Conservation (phyloP, 768 basidiomycete species). For the Sporobolomyces pararoseus region DNA sequence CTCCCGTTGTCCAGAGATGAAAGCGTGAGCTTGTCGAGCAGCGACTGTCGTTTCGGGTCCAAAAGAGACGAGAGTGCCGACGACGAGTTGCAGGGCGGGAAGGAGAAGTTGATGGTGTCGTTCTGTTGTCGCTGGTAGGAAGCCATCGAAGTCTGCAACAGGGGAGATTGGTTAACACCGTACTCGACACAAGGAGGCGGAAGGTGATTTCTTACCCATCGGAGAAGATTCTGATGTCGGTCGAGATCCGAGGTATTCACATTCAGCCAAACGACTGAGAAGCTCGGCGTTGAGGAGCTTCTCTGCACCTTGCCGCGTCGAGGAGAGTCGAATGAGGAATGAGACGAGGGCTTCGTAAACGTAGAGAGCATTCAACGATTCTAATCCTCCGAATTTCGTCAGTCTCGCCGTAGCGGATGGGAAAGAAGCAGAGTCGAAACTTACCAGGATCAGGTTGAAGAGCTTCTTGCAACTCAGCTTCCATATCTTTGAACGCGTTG, state of each 20-base stretch:
- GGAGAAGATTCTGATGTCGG: conserved; percentile 79
- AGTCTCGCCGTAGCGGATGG: too few relatives aligned
- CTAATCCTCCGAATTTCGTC: too few relatives aligned
- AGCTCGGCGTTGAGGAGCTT: conserved; percentile 72
- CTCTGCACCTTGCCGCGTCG: conserved; percentile 78
- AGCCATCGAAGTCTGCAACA: conserved; percentile 72
- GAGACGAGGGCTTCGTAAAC: conserved; percentile 95
- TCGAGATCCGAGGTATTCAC: conserved; percentile 79
- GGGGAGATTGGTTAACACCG: too few relatives aligned
- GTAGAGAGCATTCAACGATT: conserved; percentile 83
- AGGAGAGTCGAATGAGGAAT: conserved; percentile 75
- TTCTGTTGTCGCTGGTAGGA: conserved; percentile 78
- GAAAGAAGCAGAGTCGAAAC: too few relatives aligned
- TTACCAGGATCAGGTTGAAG: conserved; percentile 85
- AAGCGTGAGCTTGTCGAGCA: conserved; percentile 70
- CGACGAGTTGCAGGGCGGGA: conserved; percentile 76
- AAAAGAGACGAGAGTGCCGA: conserved; percentile 58
- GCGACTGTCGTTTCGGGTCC: conserved; percentile 56
- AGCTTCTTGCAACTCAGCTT: conserved; percentile 66
- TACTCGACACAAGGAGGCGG: too few relatives aligned
- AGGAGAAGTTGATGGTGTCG: conserved; percentile 88
- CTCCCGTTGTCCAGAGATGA: conserved; percentile 75
- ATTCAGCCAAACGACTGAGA: conserved; percentile 69
- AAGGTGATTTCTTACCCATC: conserved; percentile 71
- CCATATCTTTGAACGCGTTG: conserved; percentile 75